phyloP scores from a whole-genome alignment of 352 stramenopile species.

The Phytophthora ohioensis region DNA sequence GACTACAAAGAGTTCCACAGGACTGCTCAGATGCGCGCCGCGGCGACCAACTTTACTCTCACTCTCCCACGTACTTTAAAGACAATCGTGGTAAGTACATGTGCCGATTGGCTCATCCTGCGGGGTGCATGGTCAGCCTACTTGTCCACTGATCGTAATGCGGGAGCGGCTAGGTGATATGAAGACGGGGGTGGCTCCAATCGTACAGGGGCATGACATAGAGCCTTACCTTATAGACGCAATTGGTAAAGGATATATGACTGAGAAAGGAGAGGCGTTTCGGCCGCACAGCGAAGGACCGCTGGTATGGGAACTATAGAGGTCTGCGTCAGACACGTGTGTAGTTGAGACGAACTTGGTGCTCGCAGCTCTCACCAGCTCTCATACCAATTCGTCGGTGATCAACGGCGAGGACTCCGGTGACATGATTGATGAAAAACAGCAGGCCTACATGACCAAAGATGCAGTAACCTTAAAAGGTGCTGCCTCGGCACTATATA shows the following conservation, averaged over 20 bases:
- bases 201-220: neutral
- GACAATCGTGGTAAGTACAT: conserved; percentile 1
- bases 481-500: neutral
- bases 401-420: conserved; percentile 13
- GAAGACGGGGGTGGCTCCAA: neutral
- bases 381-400: conserved; percentile 4
- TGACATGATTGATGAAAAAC: conserved; percentile 15
- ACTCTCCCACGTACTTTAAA: conserved; percentile 12
- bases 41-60: neutral
- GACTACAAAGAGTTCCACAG: neutral
- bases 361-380: conserved; percentile 1
- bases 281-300: conserved; percentile 2
- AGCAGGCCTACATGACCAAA: conserved; percentile 14
- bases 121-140: neutral
- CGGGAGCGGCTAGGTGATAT: conserved; percentile 1
- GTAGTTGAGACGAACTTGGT: conserved; percentile 8
- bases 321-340: neutral
- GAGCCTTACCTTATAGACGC: neutral
- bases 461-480: conserved; percentile 2
- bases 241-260: conserved; percentile 1
- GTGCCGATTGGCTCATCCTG: conserved; percentile 2
- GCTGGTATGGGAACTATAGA: conserved; percentile 6
- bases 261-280: neutral
- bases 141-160: neutral
- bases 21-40: neutral